Base-by-base conservation (phyloP, 176 grass and related monocot genomes). In the Lolium perenne region DNA sequence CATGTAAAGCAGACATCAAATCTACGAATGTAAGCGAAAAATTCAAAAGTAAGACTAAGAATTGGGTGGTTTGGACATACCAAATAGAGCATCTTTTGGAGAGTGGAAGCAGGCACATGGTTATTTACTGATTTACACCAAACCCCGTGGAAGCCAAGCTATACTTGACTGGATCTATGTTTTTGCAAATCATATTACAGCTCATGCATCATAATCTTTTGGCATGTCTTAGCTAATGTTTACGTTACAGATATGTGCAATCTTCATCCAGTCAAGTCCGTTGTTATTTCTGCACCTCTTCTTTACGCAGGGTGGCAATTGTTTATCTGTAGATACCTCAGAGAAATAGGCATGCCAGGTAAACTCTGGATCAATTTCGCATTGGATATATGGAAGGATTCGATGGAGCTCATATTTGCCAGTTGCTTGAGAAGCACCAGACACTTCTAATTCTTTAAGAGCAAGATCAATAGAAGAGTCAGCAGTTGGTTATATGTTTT, bases 311-410 rank as follows among this genome's bases (percentile, higher is more conserved):
- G 40, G n/a, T 72, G 45, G 56, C 68, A 87, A 14, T 72, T 40
- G 8, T 74, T 9, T 14, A 87, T 81, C 45, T 9, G 55, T 41
- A 87, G 77, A 40, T 0, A 64, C 21, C 9, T 74, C 29, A 87
- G 68, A 74, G 85, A 81, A 53, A 46, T 3, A 29, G 77, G 77
- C 85, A 87, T 74, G 38, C 63, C 43, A 2, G 85, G 77, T 50
- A 87, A 55, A 47, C 11, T 80, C 25, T 53, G 45, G 3, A 80
- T 62, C 77, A 80, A 16, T 2, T 81, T 72, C 38, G 18, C 85
- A 43, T 87, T 62, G 56, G 14, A 35, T 74, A 87, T 63, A 14
- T 81, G 8, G 3, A 87, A 53, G 59, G 56, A 80, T 55, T 10
- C 8, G 20, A 87, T n/a, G 10, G 85, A 87, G 55, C 40, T 74